These are phyloP conservation scores for Penicillium oxalicum DNA, from an alignment of 2,329 filamentous ascomycete genomes.

Conservation along the genomic window DNA sequence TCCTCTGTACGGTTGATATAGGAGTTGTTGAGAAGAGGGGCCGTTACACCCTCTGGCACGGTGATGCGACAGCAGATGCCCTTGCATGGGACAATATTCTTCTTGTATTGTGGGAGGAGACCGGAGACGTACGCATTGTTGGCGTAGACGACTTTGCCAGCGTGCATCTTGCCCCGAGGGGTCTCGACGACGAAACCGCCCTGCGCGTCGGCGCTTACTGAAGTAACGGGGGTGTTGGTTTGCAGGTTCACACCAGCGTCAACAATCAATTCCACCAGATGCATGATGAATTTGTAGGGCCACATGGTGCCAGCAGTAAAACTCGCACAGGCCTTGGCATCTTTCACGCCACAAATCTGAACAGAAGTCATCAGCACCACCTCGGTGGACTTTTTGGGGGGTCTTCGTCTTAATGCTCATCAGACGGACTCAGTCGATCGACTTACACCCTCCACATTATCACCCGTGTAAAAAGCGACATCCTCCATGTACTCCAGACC, in stretches of 20 bases:
- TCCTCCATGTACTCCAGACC: conserved; percentile 30
- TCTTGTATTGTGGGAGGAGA: conserved; percentile 63
- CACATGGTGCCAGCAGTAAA: conserved; percentile 35
- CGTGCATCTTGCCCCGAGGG: conserved; percentile 57
- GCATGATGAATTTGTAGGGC: conserved; percentile 77
- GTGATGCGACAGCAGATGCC: conserved; percentile 45
- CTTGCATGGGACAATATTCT: conserved; percentile 71
- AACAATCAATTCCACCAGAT: conserved; percentile 57
- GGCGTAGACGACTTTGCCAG: conserved; percentile 65
- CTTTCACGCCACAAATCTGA: conserved; percentile 37
- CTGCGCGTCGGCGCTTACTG: conserved; percentile 32
- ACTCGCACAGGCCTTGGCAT: conserved; percentile 33
- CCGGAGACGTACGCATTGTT: conserved; percentile 81
- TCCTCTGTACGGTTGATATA: conserved; percentile 53
- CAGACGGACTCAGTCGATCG: background rate
- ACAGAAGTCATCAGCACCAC: background rate
- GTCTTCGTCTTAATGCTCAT: background rate
- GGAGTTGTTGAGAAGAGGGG: conserved; percentile 41
- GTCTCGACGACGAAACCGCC: conserved; percentile 53
- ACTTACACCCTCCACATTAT: conserved; percentile 29
- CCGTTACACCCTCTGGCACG: conserved; percentile 20
- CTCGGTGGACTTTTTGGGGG: too few relatives aligned
- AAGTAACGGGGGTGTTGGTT: conserved; percentile 45
- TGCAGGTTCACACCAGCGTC: conserved; percentile 48
- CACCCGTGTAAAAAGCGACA: conserved; percentile 21